These are phyloP conservation scores for Colletotrichum camelliae DNA, from an alignment of 2,329 filamentous ascomycete genomes.

Conservation along the genomic window DNA sequence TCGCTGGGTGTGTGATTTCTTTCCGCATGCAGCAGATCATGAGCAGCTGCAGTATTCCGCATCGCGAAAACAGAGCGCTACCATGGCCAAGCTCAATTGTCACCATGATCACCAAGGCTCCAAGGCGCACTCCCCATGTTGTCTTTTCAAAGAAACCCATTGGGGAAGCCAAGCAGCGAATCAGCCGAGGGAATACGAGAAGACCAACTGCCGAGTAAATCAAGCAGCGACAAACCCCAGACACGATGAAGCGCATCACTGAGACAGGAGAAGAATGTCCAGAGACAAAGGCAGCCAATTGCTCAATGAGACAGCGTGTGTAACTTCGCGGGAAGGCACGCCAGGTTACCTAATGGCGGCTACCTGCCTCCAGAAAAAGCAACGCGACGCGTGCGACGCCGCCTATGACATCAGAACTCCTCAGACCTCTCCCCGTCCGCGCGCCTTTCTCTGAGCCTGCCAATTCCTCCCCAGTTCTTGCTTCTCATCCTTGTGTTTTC, in stretches of 20 bases:
- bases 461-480: background rate
- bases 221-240: background rate
- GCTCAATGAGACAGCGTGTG: background rate
- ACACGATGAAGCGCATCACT: background rate
- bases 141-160: background rate
- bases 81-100: background rate
- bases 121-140: background rate
- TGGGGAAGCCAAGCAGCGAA: background rate
- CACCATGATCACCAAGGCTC: background rate
- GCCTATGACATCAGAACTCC: conserved; percentile 19
- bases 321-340: background rate
- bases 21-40: background rate
- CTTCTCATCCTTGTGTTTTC: background rate
- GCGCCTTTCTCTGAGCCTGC: background rate
- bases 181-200: background rate
- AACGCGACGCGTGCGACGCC: conserved; percentile 18
- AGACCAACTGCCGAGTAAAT: background rate
- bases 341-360: conserved; percentile 17
- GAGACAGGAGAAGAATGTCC: background rate
- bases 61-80: background rate
- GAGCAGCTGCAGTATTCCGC: background rate
- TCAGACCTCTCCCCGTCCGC: background rate
- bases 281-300: background rate
- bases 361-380: conserved; percentile 12
- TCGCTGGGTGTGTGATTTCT: background rate